Conservation (phyloP, 2,329 filamentous ascomycete species). For the Erysiphe neolycopersici region DNA sequence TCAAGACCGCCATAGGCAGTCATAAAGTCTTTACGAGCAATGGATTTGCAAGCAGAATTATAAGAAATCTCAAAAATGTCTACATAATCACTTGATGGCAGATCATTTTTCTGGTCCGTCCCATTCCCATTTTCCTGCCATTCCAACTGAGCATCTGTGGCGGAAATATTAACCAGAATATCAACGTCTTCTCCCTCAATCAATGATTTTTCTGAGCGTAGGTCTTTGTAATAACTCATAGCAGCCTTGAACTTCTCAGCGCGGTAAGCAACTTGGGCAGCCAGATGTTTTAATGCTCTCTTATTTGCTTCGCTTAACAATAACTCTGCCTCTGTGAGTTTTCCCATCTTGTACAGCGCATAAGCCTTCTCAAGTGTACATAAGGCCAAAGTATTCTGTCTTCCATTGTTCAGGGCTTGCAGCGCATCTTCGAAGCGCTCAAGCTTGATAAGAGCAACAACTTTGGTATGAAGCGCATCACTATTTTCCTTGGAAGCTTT, state of each 20-base stretch:
- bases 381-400: conserved; percentile 28
- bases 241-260: conserved; percentile 46
- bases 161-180: conserved; percentile 48
- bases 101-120: conserved; percentile 17
- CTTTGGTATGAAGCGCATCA: conserved; percentile 39
- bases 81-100: conserved; percentile 30
- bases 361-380: conserved; percentile 50
- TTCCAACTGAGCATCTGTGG: conserved; percentile 42
- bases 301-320: conserved; percentile 7
- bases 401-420: conserved; percentile 36
- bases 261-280: conserved; percentile 45
- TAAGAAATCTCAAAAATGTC: conserved; percentile 63
- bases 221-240: conserved; percentile 31
- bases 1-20: conserved; percentile 41
- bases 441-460: conserved; percentile 53
- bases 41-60: conserved; percentile 48
- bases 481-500: conserved; percentile 29
- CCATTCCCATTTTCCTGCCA: conserved; percentile 27
- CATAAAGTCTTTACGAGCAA: conserved; percentile 39
- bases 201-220: conserved; percentile 21
- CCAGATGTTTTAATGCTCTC: conserved; percentile 20
- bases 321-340: conserved; percentile 33
- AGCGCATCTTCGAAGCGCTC: conserved; percentile 61
- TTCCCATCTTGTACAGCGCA: conserved; percentile 57
- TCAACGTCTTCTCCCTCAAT: conserved; percentile 41